phyloP scores from a whole-genome alignment of 2,329 filamentous ascomycete species.

The Aspergillus cejpii region DNA sequence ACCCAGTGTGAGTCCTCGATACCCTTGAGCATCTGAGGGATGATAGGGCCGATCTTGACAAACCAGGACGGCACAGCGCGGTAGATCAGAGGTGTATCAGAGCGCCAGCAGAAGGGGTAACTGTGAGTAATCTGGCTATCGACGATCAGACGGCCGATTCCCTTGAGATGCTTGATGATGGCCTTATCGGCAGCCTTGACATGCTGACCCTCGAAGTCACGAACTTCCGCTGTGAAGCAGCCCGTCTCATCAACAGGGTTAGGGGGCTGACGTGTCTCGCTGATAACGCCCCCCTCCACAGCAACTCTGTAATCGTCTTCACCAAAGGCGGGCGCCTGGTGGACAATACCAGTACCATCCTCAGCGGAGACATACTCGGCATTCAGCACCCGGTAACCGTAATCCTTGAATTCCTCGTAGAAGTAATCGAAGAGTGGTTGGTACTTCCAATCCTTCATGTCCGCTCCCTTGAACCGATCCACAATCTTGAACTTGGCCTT shows the following conservation, averaged over 20 bases:
- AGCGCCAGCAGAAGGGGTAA: constrained; percentile 88
- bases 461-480: constrained; percentile 70
- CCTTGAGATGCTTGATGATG: constrained; percentile 84
- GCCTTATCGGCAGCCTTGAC: constrained; percentile 89
- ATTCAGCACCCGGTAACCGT: constrained; percentile 73
- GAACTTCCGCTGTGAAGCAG: constrained; percentile 67
- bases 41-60: constrained; percentile 74
- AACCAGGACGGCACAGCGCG: constrained; percentile 92
- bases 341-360: constrained; percentile 87
- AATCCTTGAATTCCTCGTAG: constrained; percentile 78
- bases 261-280: constrained; percentile 68
- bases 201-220: constrained; percentile 76
- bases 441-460: constrained; percentile 85
- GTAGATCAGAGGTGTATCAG: constrained; percentile 92
- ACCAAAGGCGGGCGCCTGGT: constrained; percentile 88
- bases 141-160: constrained; percentile 66
- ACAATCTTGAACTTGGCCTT: constrained; percentile 87
- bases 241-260: constrained; percentile 85
- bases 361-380: constrained; percentile 82
- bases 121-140: constrained; percentile 86
- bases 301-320: constrained; percentile 92
- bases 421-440: constrained; percentile 86
- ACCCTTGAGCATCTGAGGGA: constrained; percentile 83
- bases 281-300: constrained; percentile 68
- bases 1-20: constrained; percentile 90